Evolutionary conservation across 306 rosid species (phyloP).

Genomic region (Vigna radiata): DNA sequence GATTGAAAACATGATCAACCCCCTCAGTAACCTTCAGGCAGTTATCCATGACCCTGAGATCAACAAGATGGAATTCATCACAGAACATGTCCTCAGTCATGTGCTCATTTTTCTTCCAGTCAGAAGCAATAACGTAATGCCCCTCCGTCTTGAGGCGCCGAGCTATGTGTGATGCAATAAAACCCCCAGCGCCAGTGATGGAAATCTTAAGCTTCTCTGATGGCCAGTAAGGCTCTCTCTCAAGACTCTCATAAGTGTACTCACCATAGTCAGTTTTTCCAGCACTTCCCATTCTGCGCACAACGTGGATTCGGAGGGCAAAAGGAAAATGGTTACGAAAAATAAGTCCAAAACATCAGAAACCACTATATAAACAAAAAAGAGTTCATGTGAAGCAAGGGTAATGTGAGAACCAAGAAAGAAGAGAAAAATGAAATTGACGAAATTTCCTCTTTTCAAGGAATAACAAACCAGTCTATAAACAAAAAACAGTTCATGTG

Average conservation of each 20-base stretch:
- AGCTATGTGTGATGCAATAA: constrained; percentile 94
- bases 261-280: constrained; percentile 74
- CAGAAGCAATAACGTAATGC: constrained; percentile 93
- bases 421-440: not conserved
- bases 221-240: constrained; percentile 97
- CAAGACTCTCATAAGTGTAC: constrained; percentile 85
- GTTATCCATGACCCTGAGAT: constrained; percentile 96
- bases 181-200: constrained; percentile 98
- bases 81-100: constrained; percentile 99
- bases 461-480: not conserved
- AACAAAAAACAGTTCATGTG: constrained; percentile 4
- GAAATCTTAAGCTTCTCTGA: constrained; percentile 85
- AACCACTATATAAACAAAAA: constrained; percentile 15
- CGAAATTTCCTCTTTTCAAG: constrained; percentile 6
- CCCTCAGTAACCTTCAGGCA: constrained; percentile 84
- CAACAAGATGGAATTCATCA: constrained; percentile 96
- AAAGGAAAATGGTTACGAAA: not conserved
- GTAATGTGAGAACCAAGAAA: not conserved
- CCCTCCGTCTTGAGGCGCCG: constrained; percentile 96
- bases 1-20: constrained; percentile 95
- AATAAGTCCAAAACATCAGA: constrained; percentile 15
- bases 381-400: constrained; percentile 1
- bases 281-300: constrained; percentile 88
- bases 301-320: constrained; percentile 21
- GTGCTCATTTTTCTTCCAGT: constrained; percentile 99